Conservation (phyloP, 208 protist species). For the Leptomonas seymouri region DNA sequence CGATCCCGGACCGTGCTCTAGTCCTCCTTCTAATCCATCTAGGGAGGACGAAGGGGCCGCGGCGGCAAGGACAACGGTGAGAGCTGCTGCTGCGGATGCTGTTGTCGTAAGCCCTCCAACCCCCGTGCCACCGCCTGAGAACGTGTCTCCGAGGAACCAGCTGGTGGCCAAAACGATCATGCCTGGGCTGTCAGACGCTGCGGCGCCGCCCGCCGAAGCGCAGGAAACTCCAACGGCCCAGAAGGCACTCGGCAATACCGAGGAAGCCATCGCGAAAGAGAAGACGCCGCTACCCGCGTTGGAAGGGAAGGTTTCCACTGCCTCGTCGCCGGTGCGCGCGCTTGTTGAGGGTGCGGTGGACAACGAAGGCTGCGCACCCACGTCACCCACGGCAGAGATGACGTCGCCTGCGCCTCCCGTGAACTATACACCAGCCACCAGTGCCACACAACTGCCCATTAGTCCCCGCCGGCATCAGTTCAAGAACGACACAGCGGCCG, state of each 20-base stretch:
- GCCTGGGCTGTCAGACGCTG: background rate
- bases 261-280: background rate
- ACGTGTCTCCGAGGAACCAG: slow-evolving; percentile 30
- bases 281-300: background rate
- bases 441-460: background rate
- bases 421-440: background rate
- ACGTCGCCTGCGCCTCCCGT: background rate
- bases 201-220: background rate
- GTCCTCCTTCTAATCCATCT: background rate
- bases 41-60: background rate
- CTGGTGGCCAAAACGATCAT: slow-evolving; percentile 8
- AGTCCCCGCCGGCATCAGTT: slow-evolving; percentile 11
- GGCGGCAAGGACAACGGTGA: background rate
- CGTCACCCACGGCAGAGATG: background rate
- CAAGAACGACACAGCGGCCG: slow-evolving; percentile 3
- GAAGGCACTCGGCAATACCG: background rate
- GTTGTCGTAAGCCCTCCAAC: slow-evolving; percentile 16
- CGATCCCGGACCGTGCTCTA: background rate
- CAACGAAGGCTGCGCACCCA: background rate
- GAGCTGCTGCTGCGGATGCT: background rate
- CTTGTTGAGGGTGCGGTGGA: background rate
- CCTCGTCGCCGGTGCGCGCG: background rate
- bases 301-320: background rate
- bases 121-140: slow-evolving; percentile 1
- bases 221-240: background rate